Evolutionary conservation across 305 asterid species (phyloP), one percentile per base, ranked within the genome.

Genomic region (Fraxinus latifolia): DNA sequence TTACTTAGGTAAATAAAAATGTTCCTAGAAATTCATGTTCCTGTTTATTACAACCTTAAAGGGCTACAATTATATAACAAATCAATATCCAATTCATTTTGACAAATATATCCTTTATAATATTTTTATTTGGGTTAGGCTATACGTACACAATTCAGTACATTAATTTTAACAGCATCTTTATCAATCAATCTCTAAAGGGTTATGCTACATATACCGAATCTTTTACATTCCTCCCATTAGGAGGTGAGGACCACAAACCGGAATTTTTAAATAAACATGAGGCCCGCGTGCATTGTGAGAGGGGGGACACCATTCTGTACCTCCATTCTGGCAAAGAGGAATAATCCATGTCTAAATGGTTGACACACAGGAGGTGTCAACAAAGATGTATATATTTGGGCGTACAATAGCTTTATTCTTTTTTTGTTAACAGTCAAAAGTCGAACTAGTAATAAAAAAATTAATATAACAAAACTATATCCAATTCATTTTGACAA

Each of bases 1-100:
- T 34, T 27, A 33, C n/a, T 32, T 75, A 78, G 74, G 72, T 76
- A 73, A 27, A 15, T 70, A 70, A 68, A 79, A 79, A 37, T 83
- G 79, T 67, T 79, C 77, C 77, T 17, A 33, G 29, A 72, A 68
- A 7, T 47, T 21, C 50, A 37, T 42, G 79, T 75, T 79, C 65
- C 14, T 60, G 44, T 75, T 53, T 14, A 75, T 75, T 36, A 77
- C 50, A 11, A 53, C 58, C 11, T 77, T 12, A 70, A 55, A 73
- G 55, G 77, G 74, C 84, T 31, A 7, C 29, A 60, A 60, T 42
- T 42, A 15, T 50, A 15, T 50, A 50, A 15, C 7, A 15, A 15
- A 15, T 4, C 60, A 50, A 50, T 50, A 50, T 50, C 19, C 60
- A 50, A 50, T 15, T 50, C 60, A 50, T 50, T 15, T 50, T 50